These are phyloP conservation scores for Solanum gandarillasii DNA, from an alignment of 257 asterid species.

Conservation along the genomic window DNA sequence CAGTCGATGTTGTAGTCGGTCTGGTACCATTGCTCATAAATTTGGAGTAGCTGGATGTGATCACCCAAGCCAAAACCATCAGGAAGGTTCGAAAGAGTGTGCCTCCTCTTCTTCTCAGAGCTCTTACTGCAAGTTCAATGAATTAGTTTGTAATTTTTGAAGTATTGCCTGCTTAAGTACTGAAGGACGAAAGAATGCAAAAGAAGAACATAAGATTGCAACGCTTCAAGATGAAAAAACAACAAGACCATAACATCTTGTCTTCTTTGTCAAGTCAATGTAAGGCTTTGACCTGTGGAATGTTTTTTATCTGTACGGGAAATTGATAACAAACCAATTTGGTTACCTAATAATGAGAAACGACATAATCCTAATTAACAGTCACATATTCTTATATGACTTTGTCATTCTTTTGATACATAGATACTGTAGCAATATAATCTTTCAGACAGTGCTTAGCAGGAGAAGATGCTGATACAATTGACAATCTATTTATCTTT, in stretches of 20 bases:
- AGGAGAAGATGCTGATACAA: background rate
- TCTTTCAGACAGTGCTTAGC: background rate
- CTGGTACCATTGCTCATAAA: slow-evolving; percentile 84
- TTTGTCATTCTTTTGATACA: background rate
- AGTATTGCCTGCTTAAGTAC: background rate
- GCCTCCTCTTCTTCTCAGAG: slow-evolving; percentile 67
- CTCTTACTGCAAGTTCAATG: slow-evolving; percentile 31
- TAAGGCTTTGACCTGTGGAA: background rate
- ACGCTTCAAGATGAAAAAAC: background rate
- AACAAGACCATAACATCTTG: background rate
- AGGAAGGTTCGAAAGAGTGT: slow-evolving; percentile 69
- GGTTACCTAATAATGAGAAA: background rate
- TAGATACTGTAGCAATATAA: background rate
- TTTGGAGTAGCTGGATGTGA: slow-evolving; percentile 89
- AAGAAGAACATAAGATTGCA: background rate
- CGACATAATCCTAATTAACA: background rate
- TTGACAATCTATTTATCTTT: background rate
- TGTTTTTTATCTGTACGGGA: background rate
- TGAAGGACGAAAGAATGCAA: background rate
- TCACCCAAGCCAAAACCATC: slow-evolving; percentile 95
- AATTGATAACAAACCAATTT: background rate
- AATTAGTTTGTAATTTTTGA: background rate
- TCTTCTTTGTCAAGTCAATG: background rate
- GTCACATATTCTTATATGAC: background rate
- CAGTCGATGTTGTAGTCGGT: slow-evolving; percentile 48